Conservation (phyloP, 108 stramenopile species). For the Asterionellopsis glacialis region DNA sequence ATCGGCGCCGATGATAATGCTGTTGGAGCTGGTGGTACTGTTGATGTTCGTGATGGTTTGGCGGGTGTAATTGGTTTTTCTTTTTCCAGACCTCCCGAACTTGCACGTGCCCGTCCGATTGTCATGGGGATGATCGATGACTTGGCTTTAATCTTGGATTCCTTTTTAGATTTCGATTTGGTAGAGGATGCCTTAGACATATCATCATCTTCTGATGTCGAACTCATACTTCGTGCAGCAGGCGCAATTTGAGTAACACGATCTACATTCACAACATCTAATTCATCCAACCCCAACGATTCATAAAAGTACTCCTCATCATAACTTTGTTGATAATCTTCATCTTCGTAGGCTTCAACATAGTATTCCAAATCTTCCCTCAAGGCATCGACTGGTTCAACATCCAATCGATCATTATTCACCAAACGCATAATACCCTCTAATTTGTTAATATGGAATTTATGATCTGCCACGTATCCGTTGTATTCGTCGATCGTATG, state of each 20-base stretch:
- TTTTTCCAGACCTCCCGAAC: constrained; percentile 25
- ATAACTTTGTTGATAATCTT: constrained; percentile 84
- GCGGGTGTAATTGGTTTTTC: constrained; percentile 26
- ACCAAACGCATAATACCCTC: constrained; percentile 95
- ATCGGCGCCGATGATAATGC: no score
- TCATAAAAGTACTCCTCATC: constrained; percentile 94
- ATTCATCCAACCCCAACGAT: constrained; percentile 76
- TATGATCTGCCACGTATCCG: constrained; percentile 71
- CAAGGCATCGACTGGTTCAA: constrained; percentile 77
- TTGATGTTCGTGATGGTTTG: constrained; percentile 22
- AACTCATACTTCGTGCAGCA: constrained; percentile 13
- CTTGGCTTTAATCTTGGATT: constrained; percentile 34
- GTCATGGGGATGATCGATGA: constrained; percentile 78
- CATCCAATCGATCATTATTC: constrained; percentile 87
- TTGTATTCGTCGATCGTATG: constrained; percentile 71
- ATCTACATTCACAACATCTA: constrained; percentile 84
- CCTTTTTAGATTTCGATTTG: constrained; percentile 38
- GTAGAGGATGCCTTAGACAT: constrained; percentile 22
- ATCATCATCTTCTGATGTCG: constrained; percentile 32
- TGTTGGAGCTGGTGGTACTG: no score
- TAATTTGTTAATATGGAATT: constrained; percentile 90
- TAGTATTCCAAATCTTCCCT: constrained; percentile 98
- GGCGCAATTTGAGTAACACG: constrained; percentile 52
- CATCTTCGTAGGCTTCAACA: constrained; percentile 85
- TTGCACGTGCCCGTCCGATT: constrained; percentile 80